Conservation (phyloP, 1,284 basidiomycete genomes). For the Prillingera fragicola region DNA sequence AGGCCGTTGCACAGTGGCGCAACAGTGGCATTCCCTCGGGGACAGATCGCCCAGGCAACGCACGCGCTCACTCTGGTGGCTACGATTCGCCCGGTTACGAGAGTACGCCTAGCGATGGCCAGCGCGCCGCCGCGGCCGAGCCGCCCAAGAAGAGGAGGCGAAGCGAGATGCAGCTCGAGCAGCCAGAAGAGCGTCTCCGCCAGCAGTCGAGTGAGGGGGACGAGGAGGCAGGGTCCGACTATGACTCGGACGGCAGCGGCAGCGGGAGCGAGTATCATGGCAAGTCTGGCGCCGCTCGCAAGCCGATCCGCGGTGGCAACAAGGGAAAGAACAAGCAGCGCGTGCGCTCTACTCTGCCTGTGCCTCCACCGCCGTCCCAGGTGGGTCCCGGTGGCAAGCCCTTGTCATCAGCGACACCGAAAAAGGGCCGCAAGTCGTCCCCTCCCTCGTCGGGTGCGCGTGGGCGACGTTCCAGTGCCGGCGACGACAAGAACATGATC, state of each 20-base stretch:
- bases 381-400: no score
- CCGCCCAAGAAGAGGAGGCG: conserved; percentile 37
- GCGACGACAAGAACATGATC: conserved; percentile 1
- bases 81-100: conserved; percentile 16
- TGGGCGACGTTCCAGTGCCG: conserved; percentile 1
- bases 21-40: conserved; percentile 29
- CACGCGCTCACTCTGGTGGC: conserved; percentile 3
- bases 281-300: conserved; percentile 7
- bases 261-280: conserved; percentile 25
- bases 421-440: conserved; percentile 5
- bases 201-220: not conserved
- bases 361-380: not conserved
- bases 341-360: conserved; percentile 10
- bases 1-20: conserved; percentile 45
- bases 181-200: conserved; percentile 6
- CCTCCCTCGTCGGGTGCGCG: conserved; percentile 1
- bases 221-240: conserved; percentile 9
- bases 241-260: conserved; percentile 15
- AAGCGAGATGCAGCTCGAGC: conserved; percentile 26
- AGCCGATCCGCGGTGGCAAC: not conserved
- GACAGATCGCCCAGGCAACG: conserved; percentile 1
- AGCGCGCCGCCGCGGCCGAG: not conserved
- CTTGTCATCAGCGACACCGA: no score
- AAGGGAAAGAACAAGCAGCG: conserved; percentile 13
- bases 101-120: conserved; percentile 17